Evolutionary conservation across 2,329 filamentous ascomycete genomes (phyloP).

Genomic region (Emmonsia crescens): DNA sequence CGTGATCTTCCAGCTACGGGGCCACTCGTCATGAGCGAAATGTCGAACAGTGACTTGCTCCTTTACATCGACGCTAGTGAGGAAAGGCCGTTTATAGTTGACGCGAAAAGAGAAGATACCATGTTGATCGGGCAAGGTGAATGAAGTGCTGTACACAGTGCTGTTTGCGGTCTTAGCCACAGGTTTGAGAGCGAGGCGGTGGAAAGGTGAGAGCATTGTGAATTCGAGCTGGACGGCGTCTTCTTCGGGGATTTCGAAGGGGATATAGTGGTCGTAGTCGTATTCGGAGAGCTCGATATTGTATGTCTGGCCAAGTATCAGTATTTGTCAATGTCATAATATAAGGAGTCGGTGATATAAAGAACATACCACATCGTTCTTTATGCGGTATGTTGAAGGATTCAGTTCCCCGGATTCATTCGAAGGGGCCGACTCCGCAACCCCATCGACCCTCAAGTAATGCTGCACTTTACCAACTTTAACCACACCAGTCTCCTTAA

Average conservation of each 20-base stretch:
- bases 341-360: constrained; percentile 1
- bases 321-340: constrained; percentile 15
- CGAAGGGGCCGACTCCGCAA: constrained; percentile 38
- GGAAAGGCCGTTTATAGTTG: constrained; percentile 93
- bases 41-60: constrained; percentile 87
- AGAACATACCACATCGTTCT: constrained; percentile 82
- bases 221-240: constrained; percentile 91
- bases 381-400: constrained; percentile 84
- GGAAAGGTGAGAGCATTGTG: constrained; percentile 96
- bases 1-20: constrained; percentile 77
- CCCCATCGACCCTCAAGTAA: constrained; percentile 47
- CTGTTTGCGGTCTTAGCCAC: constrained; percentile 51
- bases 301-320: constrained; percentile 52
- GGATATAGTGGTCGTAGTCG: constrained; percentile 58
- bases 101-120: constrained; percentile 98
- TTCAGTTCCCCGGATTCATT: constrained; percentile 46
- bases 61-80: constrained; percentile 87
- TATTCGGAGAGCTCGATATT: constrained; percentile 85
- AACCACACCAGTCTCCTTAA: constrained; percentile 85
- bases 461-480: constrained; percentile 77
- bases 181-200: constrained; percentile 64
- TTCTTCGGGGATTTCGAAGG: constrained; percentile 57
- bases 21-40: constrained; percentile 95
- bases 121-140: constrained; percentile 88
- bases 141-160: constrained; percentile 62